Evolutionary conservation across 2,329 filamentous ascomycete species (phyloP), one percentile per base, ranked within the genome.

Genomic region (Chaetomiaceae sp.): DNA sequence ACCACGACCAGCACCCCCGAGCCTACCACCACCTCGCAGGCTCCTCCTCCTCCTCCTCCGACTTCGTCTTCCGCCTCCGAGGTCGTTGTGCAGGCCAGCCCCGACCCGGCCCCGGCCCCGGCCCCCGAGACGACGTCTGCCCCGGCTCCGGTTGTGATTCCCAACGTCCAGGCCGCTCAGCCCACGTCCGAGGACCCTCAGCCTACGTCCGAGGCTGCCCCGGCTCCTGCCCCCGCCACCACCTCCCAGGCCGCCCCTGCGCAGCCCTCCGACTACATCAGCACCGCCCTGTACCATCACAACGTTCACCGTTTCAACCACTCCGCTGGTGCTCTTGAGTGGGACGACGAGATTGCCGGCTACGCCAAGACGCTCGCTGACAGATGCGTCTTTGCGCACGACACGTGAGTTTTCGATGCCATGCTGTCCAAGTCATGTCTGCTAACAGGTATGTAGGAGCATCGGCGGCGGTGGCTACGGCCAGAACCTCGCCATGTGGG

Each of bases 221-320:
- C 37, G 12, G n/a, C 23, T 3, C 23, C 40, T 5, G 40, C 23
- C 14, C 50, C 60, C 17, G 23, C 45, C 25, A 33, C 54, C 27
- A 47, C 52, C 7, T 29, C 44, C 37, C 45, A 53, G 40, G 51
- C 55, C 12, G 45, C 59, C 3, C 17, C 59, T 9, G 51, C 65
- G 17, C 39, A 59, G 37, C 58, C 63, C 31, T 54, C 60, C 40
- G 67, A 68, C 60, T 65, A 63, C 57, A 40, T 56, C 51, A 68
- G 68, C 52, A 66, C 71, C 14, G 77, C 78, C 46, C 64, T 92
- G 46, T 76, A 84, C 63, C 82, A 89, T 68, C 94, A 97, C 84
- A 96, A 96, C 75, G 65, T 86, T 49, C 89, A 94, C 73, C 91
- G 94, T 59, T 69, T 77, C 66, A 95, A 94, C 75, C 90, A 96